Base-by-base conservation (phyloP, 106 monocot species). In the Dioscorea alata region DNA sequence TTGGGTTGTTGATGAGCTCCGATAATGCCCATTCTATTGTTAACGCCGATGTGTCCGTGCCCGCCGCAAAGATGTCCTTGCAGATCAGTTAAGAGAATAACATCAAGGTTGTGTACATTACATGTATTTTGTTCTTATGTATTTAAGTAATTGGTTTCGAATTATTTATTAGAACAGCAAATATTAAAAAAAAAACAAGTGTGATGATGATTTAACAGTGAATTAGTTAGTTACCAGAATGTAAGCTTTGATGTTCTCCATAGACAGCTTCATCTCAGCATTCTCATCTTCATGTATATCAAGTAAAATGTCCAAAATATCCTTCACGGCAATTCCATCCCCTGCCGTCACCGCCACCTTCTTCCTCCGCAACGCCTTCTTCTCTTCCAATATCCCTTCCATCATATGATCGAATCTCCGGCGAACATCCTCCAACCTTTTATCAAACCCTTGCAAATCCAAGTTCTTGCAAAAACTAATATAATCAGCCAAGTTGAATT, bases 181-280 rank as follows among this genome's bases (percentile, higher is more conserved):
- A n/a, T n/a, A n/a, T n/a, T n/a, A n/a, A n/a, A n/a, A n/a, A n/a
- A n/a, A n/a, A n/a, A n/a, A n/a, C n/a, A n/a, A n/a, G n/a, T n/a
- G n/a, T n/a, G n/a, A n/a, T n/a, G n/a, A n/a, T n/a, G n/a, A n/a
- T n/a, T n/a, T n/a, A n/a, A n/a, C n/a, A n/a, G n/a, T n/a, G n/a
- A 28, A 28, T 28, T 42, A 42, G 6, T 42, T 5, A 10, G 5
- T 60, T 76, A 76, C 68, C 64, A 80, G 17, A 57, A 83, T 24
- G 50, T 83, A 78, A 8, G 66, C 74, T 62, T 90, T 90, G 69
- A 90, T 82, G 70, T 90, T 79, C 8, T 89, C 82, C 23, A 79
- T 75, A 7, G 73, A 80, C 5, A 86, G 71, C 48, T 49, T 86
- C n/a, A 83, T 50, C 53, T 90, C 78, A 0, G 80, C 74, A 1